Percentiles rank a stretch among this genome's conserved stretches.
phyloP scores from a whole-genome alignment of 768 basidiomycete species.

The Lactifluus volemus region DNA sequence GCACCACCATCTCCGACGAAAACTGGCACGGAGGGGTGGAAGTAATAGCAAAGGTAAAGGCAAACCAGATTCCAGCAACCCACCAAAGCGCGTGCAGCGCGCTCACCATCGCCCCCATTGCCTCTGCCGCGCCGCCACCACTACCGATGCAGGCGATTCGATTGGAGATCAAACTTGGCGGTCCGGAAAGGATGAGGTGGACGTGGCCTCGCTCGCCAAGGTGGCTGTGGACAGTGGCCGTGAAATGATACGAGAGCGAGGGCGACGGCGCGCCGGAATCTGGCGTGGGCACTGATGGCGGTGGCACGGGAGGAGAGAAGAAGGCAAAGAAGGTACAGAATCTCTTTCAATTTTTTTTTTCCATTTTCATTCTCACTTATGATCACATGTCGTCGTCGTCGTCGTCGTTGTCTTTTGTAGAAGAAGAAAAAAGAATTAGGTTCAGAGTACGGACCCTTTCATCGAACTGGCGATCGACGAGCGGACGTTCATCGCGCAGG shows the following conservation, averaged over 20 bases:
- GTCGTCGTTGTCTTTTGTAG: background rate
- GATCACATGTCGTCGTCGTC: too few species aligned
- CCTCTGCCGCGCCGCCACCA: too few species aligned
- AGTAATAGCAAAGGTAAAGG: constrained; percentile 17
- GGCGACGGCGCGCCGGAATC: constrained; percentile 27
- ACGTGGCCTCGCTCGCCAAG: too few species aligned
- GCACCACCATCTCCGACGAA: background rate
- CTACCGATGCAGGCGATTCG: too few species aligned
- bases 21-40: constrained; percentile 12
- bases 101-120: too few species aligned
- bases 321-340: constrained; percentile 31
- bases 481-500: constrained; percentile 83
- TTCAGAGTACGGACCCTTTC: constrained; percentile 83
- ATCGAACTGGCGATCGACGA: constrained; percentile 90
- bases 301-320: constrained; percentile 24
- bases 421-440: constrained; percentile 39
- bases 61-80: constrained; percentile 31
- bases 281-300: constrained; percentile 22
- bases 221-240: constrained; percentile 12
- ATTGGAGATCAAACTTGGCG: too few species aligned
- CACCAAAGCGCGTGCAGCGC: constrained; percentile 35
- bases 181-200: too few species aligned
- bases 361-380: too few species aligned
- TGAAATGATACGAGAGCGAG: constrained; percentile 36
- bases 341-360: background rate